Evolutionary conservation across 306 rosid species (phyloP).

Genomic region (Prunus kanzakura): DNA sequence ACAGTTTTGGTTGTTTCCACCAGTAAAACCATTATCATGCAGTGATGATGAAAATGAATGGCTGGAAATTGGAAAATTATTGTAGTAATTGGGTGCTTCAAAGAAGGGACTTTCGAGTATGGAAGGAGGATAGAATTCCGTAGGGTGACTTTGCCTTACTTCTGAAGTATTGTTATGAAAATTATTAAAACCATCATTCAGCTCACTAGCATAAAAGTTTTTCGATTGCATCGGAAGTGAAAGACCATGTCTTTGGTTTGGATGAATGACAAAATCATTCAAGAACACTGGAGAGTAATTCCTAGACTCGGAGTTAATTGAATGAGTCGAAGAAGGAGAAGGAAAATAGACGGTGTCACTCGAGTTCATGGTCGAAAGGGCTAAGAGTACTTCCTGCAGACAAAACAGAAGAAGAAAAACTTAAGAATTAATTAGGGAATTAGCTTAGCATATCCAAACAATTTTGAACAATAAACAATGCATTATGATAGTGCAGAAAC

Average conservation of each 20-base stretch:
- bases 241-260: background rate
- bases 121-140: background rate
- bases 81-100: background rate
- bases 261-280: background rate
- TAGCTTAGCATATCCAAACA: no score
- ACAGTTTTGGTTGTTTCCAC: background rate
- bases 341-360: background rate
- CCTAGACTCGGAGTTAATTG: background rate
- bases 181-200: background rate
- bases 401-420: background rate
- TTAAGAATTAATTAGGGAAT: no score
- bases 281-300: background rate
- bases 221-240: background rate
- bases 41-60: background rate
- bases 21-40: background rate
- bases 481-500: no score
- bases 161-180: background rate
- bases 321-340: background rate
- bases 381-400: background rate
- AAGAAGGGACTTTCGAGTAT: background rate
- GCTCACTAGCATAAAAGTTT: background rate
- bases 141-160: background rate
- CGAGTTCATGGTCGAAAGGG: background rate
- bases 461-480: no score
- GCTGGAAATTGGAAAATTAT: background rate